These are phyloP conservation scores for Gorgonomyces haynaldii DNA, from an alignment of 192 early-diverging fungal species.

Conservation along the genomic window DNA sequence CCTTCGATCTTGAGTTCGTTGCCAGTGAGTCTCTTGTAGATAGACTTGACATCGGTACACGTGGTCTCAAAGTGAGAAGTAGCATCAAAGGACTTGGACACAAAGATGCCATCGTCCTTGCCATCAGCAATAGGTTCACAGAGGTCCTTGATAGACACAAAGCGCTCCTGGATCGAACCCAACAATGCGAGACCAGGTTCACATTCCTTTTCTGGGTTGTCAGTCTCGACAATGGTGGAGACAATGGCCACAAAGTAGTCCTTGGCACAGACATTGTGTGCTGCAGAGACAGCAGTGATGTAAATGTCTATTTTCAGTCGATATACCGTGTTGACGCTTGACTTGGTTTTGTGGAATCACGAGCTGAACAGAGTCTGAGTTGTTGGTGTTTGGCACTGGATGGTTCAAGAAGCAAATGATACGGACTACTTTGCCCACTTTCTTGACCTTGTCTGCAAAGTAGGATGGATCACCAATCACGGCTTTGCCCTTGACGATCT, in stretches of 20 bases:
- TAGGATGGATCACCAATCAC: slow-evolving; percentile 98
- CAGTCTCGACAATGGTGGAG: slow-evolving; percentile 89
- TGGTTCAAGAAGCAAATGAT: slow-evolving; percentile 90
- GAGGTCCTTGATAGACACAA: slow-evolving; percentile 73
- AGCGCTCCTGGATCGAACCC: slow-evolving; percentile 84
- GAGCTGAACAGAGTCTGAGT: slow-evolving; percentile 85
- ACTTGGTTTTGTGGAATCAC: slow-evolving; percentile 98
- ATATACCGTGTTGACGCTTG: slow-evolving; percentile 64
- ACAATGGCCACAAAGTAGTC: slow-evolving; percentile 91
- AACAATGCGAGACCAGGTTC: slow-evolving; percentile 77
- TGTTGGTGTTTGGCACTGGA: slow-evolving; percentile 78
- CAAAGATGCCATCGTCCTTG: slow-evolving; percentile 67
- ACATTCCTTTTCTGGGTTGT: slow-evolving; percentile 82
- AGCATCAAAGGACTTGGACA: slow-evolving; percentile 94
- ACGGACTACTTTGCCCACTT: slow-evolving; percentile 78
- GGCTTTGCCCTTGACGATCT: slow-evolving; percentile 68
- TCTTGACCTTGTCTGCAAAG: slow-evolving; percentile 67
- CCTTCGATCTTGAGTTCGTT: slow-evolving; percentile 47
- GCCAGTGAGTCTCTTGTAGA: slow-evolving; percentile 61
- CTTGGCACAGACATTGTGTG: slow-evolving; percentile 87
- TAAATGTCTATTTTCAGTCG: slow-evolving; percentile 68
- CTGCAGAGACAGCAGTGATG: slow-evolving; percentile 74
- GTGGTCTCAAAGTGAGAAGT: slow-evolving; percentile 99
- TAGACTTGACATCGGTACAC: slow-evolving; percentile 87
- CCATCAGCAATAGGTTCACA: slow-evolving; percentile 84